Evolutionary conservation across 2,329 filamentous ascomycete species (phyloP), one percentile per base, ranked within the genome.

Genomic region (Colletotrichum sp.): DNA sequence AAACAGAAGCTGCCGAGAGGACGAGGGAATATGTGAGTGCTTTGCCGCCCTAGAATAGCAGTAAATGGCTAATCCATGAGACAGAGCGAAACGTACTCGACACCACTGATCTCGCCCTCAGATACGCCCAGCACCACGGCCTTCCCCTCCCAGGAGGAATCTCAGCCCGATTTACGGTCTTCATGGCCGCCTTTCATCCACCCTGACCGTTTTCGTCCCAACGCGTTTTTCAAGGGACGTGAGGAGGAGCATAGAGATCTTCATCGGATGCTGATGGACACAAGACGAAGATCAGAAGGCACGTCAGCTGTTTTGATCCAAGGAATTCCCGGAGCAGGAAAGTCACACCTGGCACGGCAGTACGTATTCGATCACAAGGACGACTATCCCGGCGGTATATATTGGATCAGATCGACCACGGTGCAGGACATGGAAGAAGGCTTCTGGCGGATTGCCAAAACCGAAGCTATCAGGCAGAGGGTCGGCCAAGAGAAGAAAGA

Each of bases 371-470:
- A 86, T 6, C 89, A 94, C 78, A 89, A 87, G 43, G 83, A 87
- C 6, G 85, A 90, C 75, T 94, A 92, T 78, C 89, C 90, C 0
- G 92, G 92, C 3, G 93, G 93, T 2, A 87, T 94, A 58, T 95
- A 93, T 81, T 95, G 93, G 93, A 88, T 94, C 18, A 89, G 92
- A 64, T 91, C 92, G 10, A 92, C 91, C 77, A 91, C 90, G 1
- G 81, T 86, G 5, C 85, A 90, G 68, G 91, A 93, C 65, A 86
- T 91, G 38, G 89, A 89, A 68, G 89, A 91, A 63, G 91, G 90
- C 36, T 94, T 90, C 80, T 93, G 91, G 90, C 90, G 92, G 64
- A 93, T 94, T 76, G 92, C 91, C 2, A 89, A 90, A 79, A 89
- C 88, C 16, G 89, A 89, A 18, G 88, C 87, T 1, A 80, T 91